A percentile compares a stretch with the other conserved stretches of the same genome.
phyloP scores from a whole-genome alignment of 257 asterid species.

The Gardenia jasminoides region DNA sequence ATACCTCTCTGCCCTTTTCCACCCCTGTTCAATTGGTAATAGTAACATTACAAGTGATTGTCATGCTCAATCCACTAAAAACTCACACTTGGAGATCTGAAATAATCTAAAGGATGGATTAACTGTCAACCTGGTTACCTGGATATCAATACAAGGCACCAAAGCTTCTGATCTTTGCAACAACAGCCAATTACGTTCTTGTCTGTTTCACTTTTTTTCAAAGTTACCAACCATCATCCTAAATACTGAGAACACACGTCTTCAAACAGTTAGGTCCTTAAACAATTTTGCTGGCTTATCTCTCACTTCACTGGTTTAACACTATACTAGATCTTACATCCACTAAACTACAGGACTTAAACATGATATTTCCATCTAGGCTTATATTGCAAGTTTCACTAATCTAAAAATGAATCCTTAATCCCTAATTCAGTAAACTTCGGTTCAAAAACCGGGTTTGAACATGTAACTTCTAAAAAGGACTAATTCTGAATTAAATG shows the following conservation, averaged over 20 bases:
- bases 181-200: neutral
- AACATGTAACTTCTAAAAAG: neutral
- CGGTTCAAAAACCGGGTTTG: neutral
- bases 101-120: no score
- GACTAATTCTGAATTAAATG: no score
- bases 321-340: neutral
- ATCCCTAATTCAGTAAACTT: neutral
- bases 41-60: neutral
- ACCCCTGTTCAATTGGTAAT: neutral
- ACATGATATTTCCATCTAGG: neutral
- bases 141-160: neutral
- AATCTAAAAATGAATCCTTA: neutral
- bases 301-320: neutral
- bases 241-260: neutral
- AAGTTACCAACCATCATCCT: neutral
- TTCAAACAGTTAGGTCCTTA: neutral
- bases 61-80: neutral
- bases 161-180: neutral
- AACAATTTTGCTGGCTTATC: neutral
- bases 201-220: neutral
- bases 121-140: neutral
- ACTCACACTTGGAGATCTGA: neutral
- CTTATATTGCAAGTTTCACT: neutral
- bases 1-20: neutral
- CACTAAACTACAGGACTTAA: neutral